Evolutionary conservation across 345 rosid species (phyloP).

Genomic region (Populus tremula): DNA sequence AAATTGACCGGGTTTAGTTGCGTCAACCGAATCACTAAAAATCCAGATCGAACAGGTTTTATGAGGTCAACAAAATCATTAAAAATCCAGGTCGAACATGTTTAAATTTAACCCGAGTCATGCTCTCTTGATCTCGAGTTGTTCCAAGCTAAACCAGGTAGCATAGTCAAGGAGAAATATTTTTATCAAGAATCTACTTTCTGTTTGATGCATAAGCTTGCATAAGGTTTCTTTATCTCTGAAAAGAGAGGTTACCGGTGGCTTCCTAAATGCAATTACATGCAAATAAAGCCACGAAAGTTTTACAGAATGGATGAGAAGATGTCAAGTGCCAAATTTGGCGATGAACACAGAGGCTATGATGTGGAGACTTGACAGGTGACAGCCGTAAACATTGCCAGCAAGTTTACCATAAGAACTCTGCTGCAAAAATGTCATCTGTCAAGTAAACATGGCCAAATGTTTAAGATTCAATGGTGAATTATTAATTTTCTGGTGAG

Average conservation of each 20-base stretch:
- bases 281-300: neutral
- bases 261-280: neutral
- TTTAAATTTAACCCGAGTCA: too few species aligned
- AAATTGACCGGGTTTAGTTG: too few species aligned
- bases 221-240: neutral
- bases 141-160: too few species aligned
- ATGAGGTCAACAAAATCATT: too few species aligned
- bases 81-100: too few species aligned
- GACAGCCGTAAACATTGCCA: neutral
- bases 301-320: neutral
- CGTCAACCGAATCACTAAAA: too few species aligned
- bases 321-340: neutral
- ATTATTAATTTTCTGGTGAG: too few species aligned
- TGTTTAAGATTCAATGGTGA: too few species aligned
- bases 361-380: neutral
- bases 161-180: too few species aligned
- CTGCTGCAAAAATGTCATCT: neutral
- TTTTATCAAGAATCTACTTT: constrained; percentile 2
- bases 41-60: too few species aligned
- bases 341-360: neutral
- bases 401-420: neutral
- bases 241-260: neutral
- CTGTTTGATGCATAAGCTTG: neutral
- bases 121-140: too few species aligned
- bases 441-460: too few species aligned